A percentile compares a stretch with the other conserved stretches of the same genome.
These are phyloP conservation scores for Eremothecium gossypii DNA, from an alignment of 1,139 yeast genomes.

Conservation along the genomic window DNA sequence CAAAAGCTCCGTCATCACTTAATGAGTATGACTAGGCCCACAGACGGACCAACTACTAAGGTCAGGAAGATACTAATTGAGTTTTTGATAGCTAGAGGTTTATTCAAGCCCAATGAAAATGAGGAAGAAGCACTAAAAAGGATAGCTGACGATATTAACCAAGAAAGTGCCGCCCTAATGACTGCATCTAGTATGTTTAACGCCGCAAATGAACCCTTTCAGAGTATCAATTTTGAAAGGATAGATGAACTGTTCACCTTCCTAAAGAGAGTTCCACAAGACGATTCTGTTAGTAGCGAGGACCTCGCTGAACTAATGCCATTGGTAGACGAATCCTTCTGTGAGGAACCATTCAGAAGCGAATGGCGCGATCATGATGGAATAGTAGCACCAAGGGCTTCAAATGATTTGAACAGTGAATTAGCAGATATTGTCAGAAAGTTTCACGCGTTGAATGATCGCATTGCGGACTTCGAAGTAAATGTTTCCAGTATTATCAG, in stretches of 20 bases:
- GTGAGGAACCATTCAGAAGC: constrained; percentile 27
- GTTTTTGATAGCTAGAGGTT: constrained; percentile 23
- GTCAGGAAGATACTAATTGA: constrained; percentile 26
- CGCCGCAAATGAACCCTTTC: constrained; percentile 24
- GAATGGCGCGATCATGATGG: constrained; percentile 23
- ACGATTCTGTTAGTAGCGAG: constrained; percentile 12
- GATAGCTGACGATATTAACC: constrained; percentile 24
- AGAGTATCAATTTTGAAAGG: constrained; percentile 27
- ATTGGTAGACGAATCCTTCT: constrained; percentile 23
- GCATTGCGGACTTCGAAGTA: constrained; percentile 29
- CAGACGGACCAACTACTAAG: constrained; percentile 29
- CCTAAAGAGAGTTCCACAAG: constrained; percentile 14
- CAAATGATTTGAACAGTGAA: constrained; percentile 23
- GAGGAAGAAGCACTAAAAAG: constrained; percentile 24
- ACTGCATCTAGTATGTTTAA: constrained; percentile 29
- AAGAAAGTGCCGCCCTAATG: constrained; percentile 29
- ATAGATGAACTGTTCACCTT: constrained; percentile 26
- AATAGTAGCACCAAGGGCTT: constrained; percentile 27
- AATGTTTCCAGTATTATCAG: constrained; percentile 31
- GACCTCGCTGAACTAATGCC: constrained; percentile 18
- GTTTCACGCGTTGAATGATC: constrained; percentile 26
- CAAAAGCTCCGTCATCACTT: constrained; percentile 57
- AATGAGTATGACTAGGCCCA: constrained; percentile 32
- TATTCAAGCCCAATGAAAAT: constrained; percentile 20
- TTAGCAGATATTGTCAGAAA: constrained; percentile 27